Evolutionary conservation across 805 yeast species (phyloP).

Genomic region (Wickerhamiella siamensis): DNA sequence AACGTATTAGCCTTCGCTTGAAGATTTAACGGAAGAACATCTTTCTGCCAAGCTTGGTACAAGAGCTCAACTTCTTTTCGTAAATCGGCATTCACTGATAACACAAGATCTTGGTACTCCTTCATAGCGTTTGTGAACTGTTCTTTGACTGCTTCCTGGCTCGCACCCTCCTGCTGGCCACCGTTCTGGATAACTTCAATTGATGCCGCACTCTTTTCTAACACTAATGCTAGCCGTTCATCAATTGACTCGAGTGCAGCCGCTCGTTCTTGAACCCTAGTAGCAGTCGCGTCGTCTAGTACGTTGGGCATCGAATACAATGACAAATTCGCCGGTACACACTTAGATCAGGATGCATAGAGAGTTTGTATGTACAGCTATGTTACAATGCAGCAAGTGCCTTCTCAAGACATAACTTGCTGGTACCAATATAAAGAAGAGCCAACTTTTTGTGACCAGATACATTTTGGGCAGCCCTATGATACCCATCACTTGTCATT

Average conservation of each 20-base stretch:
- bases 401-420: not conserved
- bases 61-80: constrained; percentile 53
- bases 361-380: too few relatives aligned
- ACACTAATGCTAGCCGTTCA: constrained; percentile 12
- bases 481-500: not conserved
- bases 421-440: not conserved
- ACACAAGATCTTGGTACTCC: constrained; percentile 39
- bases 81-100: constrained; percentile 42
- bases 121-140: constrained; percentile 33
- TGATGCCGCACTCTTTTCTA: constrained; percentile 20
- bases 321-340: not conserved
- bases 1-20: constrained; percentile 59
- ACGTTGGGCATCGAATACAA: not conserved
- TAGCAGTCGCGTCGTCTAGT: not conserved
- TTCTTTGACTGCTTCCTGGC: constrained; percentile 21
- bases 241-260: constrained; percentile 21
- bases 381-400: not conserved
- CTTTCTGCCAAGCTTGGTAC: constrained; percentile 35
- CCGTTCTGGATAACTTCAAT: constrained; percentile 20
- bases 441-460: not conserved
- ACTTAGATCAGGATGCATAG: not conserved
- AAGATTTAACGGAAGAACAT: constrained; percentile 50
- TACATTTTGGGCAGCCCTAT: not conserved
- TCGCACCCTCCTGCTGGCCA: constrained; percentile 11
- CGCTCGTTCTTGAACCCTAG: constrained; percentile 15